Percentiles rank a stretch among this genome's conserved stretches.
These are phyloP conservation scores for Centella asiatica DNA, from an alignment of 129 eudicot genomes.

Conservation along the genomic window DNA sequence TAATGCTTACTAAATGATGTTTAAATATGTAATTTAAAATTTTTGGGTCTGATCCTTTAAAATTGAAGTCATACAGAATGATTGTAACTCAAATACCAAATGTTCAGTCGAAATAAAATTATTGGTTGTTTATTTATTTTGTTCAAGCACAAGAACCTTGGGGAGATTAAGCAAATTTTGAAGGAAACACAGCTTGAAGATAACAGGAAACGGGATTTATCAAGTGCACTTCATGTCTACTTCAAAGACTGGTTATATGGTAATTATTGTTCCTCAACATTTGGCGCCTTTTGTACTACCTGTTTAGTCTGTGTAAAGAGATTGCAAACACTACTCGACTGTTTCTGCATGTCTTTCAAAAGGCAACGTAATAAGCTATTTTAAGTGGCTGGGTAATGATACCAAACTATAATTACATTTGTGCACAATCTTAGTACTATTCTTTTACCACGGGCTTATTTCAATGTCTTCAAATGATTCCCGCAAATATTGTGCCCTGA, in stretches of 20 bases:
- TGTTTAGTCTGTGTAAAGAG: background rate
- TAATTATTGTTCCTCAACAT: slow-evolving; percentile 20
- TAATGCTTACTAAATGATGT: background rate
- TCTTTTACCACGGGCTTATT: too few relatives aligned
- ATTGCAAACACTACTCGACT: background rate
- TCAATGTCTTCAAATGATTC: too few relatives aligned
- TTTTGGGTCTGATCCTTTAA: background rate
- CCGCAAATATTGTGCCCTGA: too few relatives aligned
- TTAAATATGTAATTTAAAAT: background rate
- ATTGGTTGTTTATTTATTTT: background rate
- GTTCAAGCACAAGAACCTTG: slow-evolving; percentile 58
- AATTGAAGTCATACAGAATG: background rate
- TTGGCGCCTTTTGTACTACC: background rate
- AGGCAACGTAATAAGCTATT: background rate
- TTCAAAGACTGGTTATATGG: slow-evolving; percentile 97
- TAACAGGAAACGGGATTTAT: slow-evolving; percentile 66
- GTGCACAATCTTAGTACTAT: too few relatives aligned
- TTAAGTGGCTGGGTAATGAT: background rate
- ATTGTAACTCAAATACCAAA: background rate
- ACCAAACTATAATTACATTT: background rate
- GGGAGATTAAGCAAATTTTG: slow-evolving; percentile 71
- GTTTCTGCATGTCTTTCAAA: background rate
- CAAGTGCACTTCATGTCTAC: slow-evolving; percentile 76
- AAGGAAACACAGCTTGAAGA: slow-evolving; percentile 81
- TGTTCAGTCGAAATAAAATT: background rate